Evolutionary conservation across 805 yeast genomes (phyloP).

Genomic region (Kregervanrija pseudodelftensis): DNA sequence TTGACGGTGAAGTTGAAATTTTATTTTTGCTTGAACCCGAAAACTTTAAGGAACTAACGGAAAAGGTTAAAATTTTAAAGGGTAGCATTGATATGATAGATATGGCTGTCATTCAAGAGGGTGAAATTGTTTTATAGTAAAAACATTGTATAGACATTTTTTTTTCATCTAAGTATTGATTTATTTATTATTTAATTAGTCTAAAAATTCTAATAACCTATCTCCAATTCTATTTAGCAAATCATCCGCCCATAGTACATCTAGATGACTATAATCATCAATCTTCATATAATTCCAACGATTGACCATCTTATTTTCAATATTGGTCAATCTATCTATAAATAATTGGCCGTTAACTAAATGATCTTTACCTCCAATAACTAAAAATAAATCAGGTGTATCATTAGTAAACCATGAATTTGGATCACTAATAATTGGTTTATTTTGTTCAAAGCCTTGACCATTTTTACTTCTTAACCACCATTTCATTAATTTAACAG

Average conservation of each 20-base stretch:
- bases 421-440: conserved; percentile 46
- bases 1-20: conserved; percentile 10
- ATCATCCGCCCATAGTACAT: conserved; percentile 89
- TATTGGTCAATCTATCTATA: conserved; percentile 51
- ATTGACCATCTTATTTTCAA: conserved; percentile 42
- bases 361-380: conserved; percentile 66
- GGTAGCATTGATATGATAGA: conserved; percentile 38
- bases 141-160: too few species aligned
- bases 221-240: conserved; percentile 58
- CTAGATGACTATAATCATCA: conserved; percentile 74
- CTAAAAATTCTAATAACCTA: conserved; percentile 31
- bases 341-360: conserved; percentile 72
- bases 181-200: too few species aligned
- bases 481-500: conserved; percentile 83
- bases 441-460: conserved; percentile 34
- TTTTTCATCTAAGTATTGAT: too few species aligned
- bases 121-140: conserved; percentile 5
- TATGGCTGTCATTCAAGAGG: conserved; percentile 22
- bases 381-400: conserved; percentile 56
- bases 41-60: conserved; percentile 28
- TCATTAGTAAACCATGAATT: conserved; percentile 45
- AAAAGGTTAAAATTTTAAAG: conserved; percentile 35
- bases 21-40: conserved; percentile 18
- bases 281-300: conserved; percentile 37
- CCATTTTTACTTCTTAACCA: conserved; percentile 60